Base-by-base conservation (phyloP, 257 asterid species). In the Salvia hispanica region DNA sequence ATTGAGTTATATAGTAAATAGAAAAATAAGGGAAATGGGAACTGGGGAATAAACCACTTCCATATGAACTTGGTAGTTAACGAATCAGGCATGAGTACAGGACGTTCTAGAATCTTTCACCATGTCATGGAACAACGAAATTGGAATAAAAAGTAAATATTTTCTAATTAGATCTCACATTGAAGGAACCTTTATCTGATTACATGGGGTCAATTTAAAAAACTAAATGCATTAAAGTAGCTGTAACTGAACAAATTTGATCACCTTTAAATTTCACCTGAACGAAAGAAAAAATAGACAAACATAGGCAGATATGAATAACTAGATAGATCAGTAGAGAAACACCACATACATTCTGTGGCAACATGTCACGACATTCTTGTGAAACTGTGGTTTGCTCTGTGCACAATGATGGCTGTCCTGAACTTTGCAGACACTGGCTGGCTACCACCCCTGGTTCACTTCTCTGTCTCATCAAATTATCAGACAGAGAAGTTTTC, bases 261-360 rank as follows among this genome's bases (percentile, higher is more conserved):
- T 4, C 64, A 25, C 53, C 37, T 64, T 33, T 69, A 52, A 66
- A 69, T 40, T 68, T 51, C 60, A 66, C 56, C 69, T 58, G 66
- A 63, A 47, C 44, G n/a, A 52, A 68, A 52, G n/a, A 44, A 45
- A 69, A 33, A 44, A n/a, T 14, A 44, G 13, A 25, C 45, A 0
- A 64, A 25, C 52, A 53, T 67, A 21, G 57, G 42, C 57, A 56
- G 69, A 56, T 56, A 33, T 13, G 56, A 70, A 55, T 42, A 31
- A 64, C 48, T 45, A 62, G 39, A 62, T 21, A 52, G 46, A 58
- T 37, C 47, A 42, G 71, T 15, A 45, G 53, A 62, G 57, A 37
- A 61, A 67, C 43, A 36, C 9, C 53, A 76, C 80, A 71, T 81
- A 82, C 92, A 55, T 77, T 75, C 65, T 58, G 81, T 14, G 60